phyloP scores from a whole-genome alignment of 257 asterid species.

The Euphrasia confusa region DNA sequence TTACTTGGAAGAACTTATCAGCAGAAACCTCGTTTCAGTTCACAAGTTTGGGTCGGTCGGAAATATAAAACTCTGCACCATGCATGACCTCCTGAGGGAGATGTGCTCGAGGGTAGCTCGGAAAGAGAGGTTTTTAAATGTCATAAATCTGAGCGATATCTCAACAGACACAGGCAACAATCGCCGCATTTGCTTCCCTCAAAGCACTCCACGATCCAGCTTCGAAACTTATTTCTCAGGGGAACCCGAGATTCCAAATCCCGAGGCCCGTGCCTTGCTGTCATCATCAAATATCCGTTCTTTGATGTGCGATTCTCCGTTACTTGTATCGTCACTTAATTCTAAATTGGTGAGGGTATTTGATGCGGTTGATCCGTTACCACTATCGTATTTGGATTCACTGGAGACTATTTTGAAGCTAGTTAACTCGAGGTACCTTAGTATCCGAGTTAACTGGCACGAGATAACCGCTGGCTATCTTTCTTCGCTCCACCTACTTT shows the following conservation, averaged over 20 bases:
- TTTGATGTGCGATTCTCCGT: background rate
- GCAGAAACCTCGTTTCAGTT: slow-evolving; percentile 1
- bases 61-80: background rate
- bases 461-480: background rate
- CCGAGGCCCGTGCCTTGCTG: background rate
- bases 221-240: background rate
- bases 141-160: background rate
- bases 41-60: background rate
- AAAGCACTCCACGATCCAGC: background rate
- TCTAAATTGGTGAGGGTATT: background rate
- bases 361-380: background rate
- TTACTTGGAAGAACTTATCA: background rate
- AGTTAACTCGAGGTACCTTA: background rate
- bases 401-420: background rate
- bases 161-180: background rate
- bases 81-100: slow-evolving; percentile 2
- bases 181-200: background rate
- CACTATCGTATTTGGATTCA: background rate
- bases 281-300: background rate
- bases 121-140: background rate
- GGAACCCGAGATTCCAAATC: background rate
- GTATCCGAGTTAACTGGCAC: background rate
- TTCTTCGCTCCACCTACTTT: background rate
- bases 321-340: background rate
- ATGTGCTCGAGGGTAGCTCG: background rate